phyloP scores from a whole-genome alignment of 2,329 filamentous ascomycete species.

The Huntiella omanensis region DNA sequence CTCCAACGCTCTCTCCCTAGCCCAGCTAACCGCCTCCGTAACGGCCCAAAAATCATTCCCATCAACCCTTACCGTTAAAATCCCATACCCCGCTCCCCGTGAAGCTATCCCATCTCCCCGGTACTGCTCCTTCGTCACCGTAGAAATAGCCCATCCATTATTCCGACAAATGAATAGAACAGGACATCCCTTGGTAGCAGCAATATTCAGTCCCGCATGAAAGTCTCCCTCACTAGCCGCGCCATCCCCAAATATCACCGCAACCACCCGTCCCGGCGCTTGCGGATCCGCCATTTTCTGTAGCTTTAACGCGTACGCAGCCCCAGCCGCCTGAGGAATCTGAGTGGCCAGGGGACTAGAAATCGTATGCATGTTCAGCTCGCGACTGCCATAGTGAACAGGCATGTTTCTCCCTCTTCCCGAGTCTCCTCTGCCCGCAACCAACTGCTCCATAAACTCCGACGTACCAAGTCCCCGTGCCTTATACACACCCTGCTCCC shows the following conservation, averaged over 20 bases:
- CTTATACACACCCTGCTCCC: constrained; percentile 79
- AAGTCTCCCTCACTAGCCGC: constrained; percentile 85
- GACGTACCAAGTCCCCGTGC: constrained; percentile 73
- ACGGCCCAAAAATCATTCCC: constrained; percentile 92
- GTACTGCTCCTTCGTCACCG: constrained; percentile 78
- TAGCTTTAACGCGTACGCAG: constrained; percentile 73
- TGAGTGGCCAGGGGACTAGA: constrained; percentile 72
- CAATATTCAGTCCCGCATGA: constrained; percentile 78
- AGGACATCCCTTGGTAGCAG: constrained; percentile 71
- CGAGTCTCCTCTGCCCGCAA: constrained; percentile 64
- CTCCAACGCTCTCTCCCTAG: constrained; percentile 57
- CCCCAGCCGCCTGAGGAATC: constrained; percentile 71
- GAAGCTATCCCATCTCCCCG: constrained; percentile 80
- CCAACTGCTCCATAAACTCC: constrained; percentile 91
- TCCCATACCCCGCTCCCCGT: constrained; percentile 76
- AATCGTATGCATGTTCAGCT: constrained; percentile 76
- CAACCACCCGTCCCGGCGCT: constrained; percentile 47
- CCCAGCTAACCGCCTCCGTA: constrained; percentile 57
- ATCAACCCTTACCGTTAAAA: constrained; percentile 78
- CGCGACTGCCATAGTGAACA: constrained; percentile 76
- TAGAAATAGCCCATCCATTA: constrained; percentile 83
- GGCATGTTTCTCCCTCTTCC: constrained; percentile 90
- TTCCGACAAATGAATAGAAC: constrained; percentile 83
- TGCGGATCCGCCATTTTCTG: constrained; percentile 56
- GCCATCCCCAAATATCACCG: constrained; percentile 80